These are phyloP conservation scores for Neurospora cerealis DNA, from an alignment of 495 filamentous ascomycete species.

Conservation along the genomic window DNA sequence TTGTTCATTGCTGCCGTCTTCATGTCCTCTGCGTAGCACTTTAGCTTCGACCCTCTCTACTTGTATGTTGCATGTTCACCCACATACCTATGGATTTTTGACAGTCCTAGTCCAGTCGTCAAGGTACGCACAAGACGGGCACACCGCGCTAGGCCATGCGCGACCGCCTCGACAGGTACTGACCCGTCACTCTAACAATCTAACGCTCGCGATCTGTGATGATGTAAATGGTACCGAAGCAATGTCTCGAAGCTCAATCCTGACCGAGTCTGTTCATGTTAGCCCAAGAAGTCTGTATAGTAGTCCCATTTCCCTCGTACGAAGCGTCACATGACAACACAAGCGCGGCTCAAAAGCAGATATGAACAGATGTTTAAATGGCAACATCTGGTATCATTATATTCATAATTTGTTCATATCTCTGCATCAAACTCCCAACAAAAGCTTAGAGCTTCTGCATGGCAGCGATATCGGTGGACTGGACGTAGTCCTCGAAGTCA, in stretches of 20 bases:
- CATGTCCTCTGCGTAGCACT: background rate
- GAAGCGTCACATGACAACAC: background rate
- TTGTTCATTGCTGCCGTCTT: background rate
- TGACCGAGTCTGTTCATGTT: background rate
- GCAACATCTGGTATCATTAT: constrained; percentile 1
- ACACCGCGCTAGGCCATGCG: background rate
- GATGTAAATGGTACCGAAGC: background rate
- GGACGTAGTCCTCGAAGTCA: constrained; percentile 89
- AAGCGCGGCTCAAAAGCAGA: background rate
- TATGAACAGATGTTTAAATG: background rate
- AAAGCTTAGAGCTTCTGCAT: constrained; percentile 30
- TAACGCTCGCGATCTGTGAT: background rate
- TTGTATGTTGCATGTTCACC: background rate
- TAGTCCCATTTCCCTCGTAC: background rate
- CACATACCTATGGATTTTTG: background rate
- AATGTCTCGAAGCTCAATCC: background rate
- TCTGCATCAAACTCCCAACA: constrained; percentile 8
- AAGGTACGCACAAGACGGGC: background rate
- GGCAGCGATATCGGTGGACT: constrained; percentile 80
- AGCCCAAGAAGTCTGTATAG: background rate
- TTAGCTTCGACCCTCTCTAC: background rate
- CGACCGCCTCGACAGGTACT: background rate
- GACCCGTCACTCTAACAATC: background rate
- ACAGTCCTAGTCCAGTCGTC: background rate
- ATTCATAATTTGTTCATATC: constrained; percentile 17